Conservation (phyloP, 1,139 yeast genomes). For the Candida glucosophila region DNA sequence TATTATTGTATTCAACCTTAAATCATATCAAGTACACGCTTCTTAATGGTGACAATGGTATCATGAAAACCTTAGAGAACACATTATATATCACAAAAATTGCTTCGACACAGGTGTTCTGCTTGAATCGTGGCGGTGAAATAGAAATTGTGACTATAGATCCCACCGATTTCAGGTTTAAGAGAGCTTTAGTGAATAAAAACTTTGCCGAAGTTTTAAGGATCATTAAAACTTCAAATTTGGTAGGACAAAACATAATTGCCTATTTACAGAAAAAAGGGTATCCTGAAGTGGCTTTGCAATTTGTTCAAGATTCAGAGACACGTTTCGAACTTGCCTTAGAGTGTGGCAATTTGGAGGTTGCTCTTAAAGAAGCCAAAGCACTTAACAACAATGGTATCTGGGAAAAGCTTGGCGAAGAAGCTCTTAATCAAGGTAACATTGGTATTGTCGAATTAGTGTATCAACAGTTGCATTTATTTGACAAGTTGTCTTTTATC, state of each 20-base stretch:
- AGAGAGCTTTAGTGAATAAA: slow-evolving; percentile 81
- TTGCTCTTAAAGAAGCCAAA: slow-evolving; percentile 87
- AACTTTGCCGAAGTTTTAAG: slow-evolving; percentile 90
- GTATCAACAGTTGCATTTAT: slow-evolving; percentile 77
- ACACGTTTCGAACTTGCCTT: slow-evolving; percentile 92
- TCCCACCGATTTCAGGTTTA: slow-evolving; percentile 95
- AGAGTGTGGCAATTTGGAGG: slow-evolving; percentile 81
- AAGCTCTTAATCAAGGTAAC: slow-evolving; percentile 87
- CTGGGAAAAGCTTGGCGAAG: slow-evolving; percentile 81
- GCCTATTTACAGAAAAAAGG: slow-evolving; percentile 93
- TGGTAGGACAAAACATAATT: slow-evolving; percentile 96
- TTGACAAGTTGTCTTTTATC: slow-evolving; percentile 84
- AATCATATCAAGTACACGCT: slow-evolving; percentile 93
- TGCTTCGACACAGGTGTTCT: slow-evolving; percentile 61
- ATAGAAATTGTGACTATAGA: slow-evolving; percentile 76
- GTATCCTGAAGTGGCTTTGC: slow-evolving; percentile 88
- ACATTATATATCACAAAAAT: slow-evolving; percentile 81
- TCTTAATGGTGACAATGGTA: slow-evolving; percentile 91
- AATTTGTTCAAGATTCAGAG: slow-evolving; percentile 93
- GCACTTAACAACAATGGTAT: slow-evolving; percentile 57
- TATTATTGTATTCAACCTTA: slow-evolving; percentile 84
- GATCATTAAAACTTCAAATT: slow-evolving; percentile 76
- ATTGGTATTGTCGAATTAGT: slow-evolving; percentile 77
- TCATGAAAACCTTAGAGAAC: slow-evolving; percentile 83
- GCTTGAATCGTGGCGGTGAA: slow-evolving; percentile 79